Percentiles rank a stretch among this genome's conserved stretches.
phyloP scores from a whole-genome alignment of 805 yeast species.

The Saccharomycopsis microspora region DNA sequence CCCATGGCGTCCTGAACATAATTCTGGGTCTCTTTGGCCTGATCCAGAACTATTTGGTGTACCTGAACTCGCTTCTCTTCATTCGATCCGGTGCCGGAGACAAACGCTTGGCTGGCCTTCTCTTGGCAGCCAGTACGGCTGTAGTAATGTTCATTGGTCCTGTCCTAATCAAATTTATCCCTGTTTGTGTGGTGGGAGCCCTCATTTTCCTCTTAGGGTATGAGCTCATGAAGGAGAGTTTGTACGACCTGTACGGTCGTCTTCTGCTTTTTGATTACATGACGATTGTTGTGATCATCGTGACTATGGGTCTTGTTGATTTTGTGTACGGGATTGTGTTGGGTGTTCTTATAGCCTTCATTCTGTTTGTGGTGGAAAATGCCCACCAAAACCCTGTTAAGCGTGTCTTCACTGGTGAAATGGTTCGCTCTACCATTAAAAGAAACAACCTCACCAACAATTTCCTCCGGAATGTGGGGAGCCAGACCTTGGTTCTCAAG shows the following conservation, averaged over 20 bases:
- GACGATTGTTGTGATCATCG: constrained; percentile 77
- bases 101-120: constrained; percentile 76
- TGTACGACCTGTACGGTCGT: constrained; percentile 74
- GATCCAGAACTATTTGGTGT: constrained; percentile 89
- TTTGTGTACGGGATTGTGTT: constrained; percentile 87
- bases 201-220: constrained; percentile 84
- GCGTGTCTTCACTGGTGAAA: constrained; percentile 75
- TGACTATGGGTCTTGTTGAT: constrained; percentile 92
- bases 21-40: constrained; percentile 78
- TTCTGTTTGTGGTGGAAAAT: constrained; percentile 90
- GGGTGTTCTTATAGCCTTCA: constrained; percentile 84
- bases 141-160: constrained; percentile 84
- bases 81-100: constrained; percentile 87
- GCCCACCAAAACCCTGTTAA: constrained; percentile 73
- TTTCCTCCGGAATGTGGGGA: constrained; percentile 75
- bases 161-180: constrained; percentile 83
- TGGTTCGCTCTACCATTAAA: constrained; percentile 84
- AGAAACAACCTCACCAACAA: constrained; percentile 85
- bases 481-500: constrained; percentile 80
- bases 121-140: constrained; percentile 74
- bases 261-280: constrained; percentile 67
- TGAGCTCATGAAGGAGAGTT: constrained; percentile 77
- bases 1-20: constrained; percentile 88
- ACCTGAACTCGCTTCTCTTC: constrained; percentile 85
- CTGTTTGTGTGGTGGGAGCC: constrained; percentile 92